Conservation (phyloP, 805 yeast species). For the Danielia oregonensis region DNA sequence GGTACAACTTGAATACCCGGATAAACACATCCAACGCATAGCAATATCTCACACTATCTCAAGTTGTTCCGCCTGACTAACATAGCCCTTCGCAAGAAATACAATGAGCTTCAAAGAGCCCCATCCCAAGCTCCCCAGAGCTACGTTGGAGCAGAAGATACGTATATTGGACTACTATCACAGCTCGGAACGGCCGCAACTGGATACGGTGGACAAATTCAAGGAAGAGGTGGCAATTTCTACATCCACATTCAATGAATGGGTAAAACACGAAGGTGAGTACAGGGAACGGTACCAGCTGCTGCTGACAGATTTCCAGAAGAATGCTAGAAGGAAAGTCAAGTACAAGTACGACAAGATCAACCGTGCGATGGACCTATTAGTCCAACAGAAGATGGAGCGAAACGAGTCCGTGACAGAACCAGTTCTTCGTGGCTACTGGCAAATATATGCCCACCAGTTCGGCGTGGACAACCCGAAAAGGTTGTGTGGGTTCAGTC, state of each 20-base stretch:
- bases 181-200: conserved; percentile 47
- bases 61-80: not conserved
- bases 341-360: conserved; percentile 55
- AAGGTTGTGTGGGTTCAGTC: conserved; percentile 50
- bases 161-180: conserved; percentile 52
- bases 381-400: conserved; percentile 44
- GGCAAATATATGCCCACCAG: conserved; percentile 52
- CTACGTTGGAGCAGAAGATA: conserved; percentile 57
- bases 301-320: conserved; percentile 26
- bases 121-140: conserved; percentile 38
- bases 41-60: too few relatives aligned
- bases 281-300: conserved; percentile 43
- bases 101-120: conserved; percentile 1
- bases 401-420: conserved; percentile 49
- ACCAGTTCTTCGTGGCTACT: conserved; percentile 51
- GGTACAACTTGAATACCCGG: too few relatives aligned
- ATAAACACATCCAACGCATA: too few relatives aligned
- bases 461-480: conserved; percentile 61
- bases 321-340: conserved; percentile 41
- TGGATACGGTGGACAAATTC: conserved; percentile 53
- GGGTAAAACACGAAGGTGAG: conserved; percentile 54
- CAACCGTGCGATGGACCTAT: conserved; percentile 54
- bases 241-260: conserved; percentile 58
- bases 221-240: conserved; percentile 49
- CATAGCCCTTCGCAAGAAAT: not conserved